These are phyloP conservation scores for Geum urbanum DNA, from an alignment of 306 rosid species.

Conservation along the genomic window DNA sequence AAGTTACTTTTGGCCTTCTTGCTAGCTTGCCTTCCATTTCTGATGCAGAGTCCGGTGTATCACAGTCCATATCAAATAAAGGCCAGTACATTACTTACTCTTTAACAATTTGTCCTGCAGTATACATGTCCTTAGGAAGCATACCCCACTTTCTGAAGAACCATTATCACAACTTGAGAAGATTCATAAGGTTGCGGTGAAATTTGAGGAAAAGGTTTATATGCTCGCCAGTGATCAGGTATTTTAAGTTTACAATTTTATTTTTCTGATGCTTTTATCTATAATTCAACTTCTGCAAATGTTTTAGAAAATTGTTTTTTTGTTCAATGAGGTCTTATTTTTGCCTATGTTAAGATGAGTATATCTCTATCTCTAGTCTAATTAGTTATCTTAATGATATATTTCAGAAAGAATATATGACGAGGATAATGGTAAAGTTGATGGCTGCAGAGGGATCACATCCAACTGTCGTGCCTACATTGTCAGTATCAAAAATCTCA, in stretches of 20 bases:
- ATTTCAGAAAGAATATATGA: constrained; percentile 8
- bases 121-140: neutral
- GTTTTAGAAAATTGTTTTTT: neutral
- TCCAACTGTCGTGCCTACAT: neutral
- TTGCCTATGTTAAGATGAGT: neutral
- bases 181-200: neutral
- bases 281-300: neutral
- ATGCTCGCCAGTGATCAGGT: constrained; percentile 10
- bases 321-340: neutral
- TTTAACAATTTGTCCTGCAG: constrained; percentile 8
- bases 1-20: neutral
- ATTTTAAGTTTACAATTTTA: neutral
- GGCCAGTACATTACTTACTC: neutral
- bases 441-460: neutral
- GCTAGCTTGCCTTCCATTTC: neutral
- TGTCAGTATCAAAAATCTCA: neutral
- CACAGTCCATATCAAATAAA: no score
- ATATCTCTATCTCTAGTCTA: neutral
- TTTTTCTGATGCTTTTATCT: neutral
- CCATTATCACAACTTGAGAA: neutral
- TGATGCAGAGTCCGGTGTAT: no score
- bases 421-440: neutral
- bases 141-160: neutral
- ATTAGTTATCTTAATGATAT: neutral
- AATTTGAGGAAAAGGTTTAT: constrained; percentile 12